Evolutionary conservation across 768 basidiomycete species (phyloP).

Genomic region (Lentinula lateritia): DNA sequence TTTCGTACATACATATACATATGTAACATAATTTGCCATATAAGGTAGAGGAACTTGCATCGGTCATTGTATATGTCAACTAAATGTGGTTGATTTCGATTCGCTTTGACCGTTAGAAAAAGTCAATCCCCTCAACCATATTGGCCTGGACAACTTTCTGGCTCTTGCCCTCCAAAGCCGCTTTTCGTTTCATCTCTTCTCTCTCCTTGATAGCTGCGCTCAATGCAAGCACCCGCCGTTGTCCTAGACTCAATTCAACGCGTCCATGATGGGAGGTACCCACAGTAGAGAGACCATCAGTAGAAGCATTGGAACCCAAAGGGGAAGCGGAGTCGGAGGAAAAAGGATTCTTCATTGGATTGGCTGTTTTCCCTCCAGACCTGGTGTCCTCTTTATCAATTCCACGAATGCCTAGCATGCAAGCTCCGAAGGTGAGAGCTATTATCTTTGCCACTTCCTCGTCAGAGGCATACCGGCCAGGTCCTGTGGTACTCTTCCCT

Average conservation of each 20-base stretch:
- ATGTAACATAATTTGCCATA: neutral
- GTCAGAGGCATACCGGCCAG: neutral
- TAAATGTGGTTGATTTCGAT: neutral
- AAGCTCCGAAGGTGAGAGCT: neutral
- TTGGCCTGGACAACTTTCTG: neutral
- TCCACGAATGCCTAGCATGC: neutral
- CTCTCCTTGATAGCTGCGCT: neutral
- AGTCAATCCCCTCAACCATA: slow-evolving; percentile 2
- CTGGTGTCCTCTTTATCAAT: neutral
- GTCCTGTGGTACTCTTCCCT: neutral
- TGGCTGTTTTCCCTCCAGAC: neutral
- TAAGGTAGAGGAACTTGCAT: too few relatives aligned
- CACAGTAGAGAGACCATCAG: neutral
- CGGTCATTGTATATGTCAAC: too few relatives aligned
- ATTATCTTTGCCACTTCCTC: neutral
- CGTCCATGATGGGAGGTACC: neutral
- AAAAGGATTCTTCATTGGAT: neutral
- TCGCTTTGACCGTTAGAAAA: neutral
- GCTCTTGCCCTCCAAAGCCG: neutral
- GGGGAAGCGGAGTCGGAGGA: neutral
- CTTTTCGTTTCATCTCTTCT: neutral
- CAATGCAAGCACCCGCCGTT: neutral
- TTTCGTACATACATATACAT: neutral
- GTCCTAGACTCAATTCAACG: neutral
- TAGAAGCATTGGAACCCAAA: neutral